phyloP scores from a whole-genome alignment of 2,329 filamentous ascomycete genomes.

The Monilinia laxa region DNA sequence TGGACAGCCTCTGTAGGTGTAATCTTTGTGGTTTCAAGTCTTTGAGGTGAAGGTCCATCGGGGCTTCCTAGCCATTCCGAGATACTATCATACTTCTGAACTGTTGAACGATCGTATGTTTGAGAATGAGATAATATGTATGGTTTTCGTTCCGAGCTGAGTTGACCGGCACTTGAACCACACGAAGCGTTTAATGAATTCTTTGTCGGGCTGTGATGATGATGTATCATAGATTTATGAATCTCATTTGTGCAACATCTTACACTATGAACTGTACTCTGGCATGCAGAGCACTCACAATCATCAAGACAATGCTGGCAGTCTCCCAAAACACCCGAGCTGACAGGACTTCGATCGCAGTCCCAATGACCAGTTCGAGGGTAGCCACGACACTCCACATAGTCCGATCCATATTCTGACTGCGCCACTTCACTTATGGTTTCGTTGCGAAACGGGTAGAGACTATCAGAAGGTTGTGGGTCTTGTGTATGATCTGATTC shows the following conservation, averaged over 20 bases:
- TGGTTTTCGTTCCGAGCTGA: not conserved
- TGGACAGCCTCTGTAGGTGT: not conserved
- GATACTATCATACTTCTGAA: not conserved
- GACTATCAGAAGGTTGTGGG: not conserved
- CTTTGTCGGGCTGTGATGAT: constrained; percentile 23
- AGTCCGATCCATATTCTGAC: constrained; percentile 13
- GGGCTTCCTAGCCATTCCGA: constrained; percentile 14
- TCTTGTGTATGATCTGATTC: not conserved
- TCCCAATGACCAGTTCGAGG: constrained; percentile 33
- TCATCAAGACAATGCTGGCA: constrained; percentile 39
- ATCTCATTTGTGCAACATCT: constrained; percentile 34
- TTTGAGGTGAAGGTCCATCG: not conserved
- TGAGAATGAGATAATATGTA: constrained; percentile 8
- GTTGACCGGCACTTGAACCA: not conserved
- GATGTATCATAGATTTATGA: constrained; percentile 31
- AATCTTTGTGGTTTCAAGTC: not conserved
- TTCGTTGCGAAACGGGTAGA: not conserved
- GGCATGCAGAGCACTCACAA: constrained; percentile 34
- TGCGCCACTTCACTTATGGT: not conserved
- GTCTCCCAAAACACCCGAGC: constrained; percentile 32
- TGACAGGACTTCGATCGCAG: constrained; percentile 30
- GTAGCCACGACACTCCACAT: constrained; percentile 33
- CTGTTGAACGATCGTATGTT: not conserved
- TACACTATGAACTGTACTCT: constrained; percentile 34
- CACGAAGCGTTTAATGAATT: not conserved